Base-by-base conservation (phyloP, 306 rosid species). In the Herpetospermum pedunculosum region DNA sequence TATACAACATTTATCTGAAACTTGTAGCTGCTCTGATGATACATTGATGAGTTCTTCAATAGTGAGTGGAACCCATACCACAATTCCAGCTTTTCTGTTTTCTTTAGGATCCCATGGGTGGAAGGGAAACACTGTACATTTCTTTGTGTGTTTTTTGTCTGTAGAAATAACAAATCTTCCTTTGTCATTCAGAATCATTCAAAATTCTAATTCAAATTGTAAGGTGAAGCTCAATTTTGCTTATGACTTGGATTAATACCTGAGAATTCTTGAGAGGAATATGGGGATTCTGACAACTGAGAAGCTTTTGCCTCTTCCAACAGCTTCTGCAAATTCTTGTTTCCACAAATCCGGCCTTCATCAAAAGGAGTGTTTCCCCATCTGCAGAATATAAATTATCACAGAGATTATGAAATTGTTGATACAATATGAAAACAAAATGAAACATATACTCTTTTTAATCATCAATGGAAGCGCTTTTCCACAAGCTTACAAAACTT, bases 311-410 rank as follows among this genome's bases (percentile, higher is more conserved):
- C 96, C 70, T 78, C 87, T 88, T 88, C 97, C 60, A 94, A 79
- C n/a, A 91, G 81, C 81, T 80, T 87, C 65, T 89, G 85, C 77
- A 94, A 71, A 78, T 87, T 91, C 81, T 85, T 86, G 80, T 94
- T 94, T 80, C 96, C 99, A 75, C 90, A 84, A 84, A 77, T 88
- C 37, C 87, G 88, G 58, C 86, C 92, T 80, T 89, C 99, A 83
- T 88, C 92, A 44, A 94, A 76, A 4, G 99, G 97, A 68, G 97
- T 91, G 76, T 89, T 89, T 82, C 99, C 97, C 97, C 99, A 89
- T 85, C 99, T 94, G 84, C 62, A 73, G 65, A 11, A 55, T 37
- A 12, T 19, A 68, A 68, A 68, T 25, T 3, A 43, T 25, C 73
- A 68, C 12, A 41, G 4, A 21, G 13, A 26, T 7, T 38, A 43